Evolutionary conservation across 1,284 basidiomycete species (phyloP), one percentile per base, ranked within the genome.

Genomic region (Retiboletus flavoniger): DNA sequence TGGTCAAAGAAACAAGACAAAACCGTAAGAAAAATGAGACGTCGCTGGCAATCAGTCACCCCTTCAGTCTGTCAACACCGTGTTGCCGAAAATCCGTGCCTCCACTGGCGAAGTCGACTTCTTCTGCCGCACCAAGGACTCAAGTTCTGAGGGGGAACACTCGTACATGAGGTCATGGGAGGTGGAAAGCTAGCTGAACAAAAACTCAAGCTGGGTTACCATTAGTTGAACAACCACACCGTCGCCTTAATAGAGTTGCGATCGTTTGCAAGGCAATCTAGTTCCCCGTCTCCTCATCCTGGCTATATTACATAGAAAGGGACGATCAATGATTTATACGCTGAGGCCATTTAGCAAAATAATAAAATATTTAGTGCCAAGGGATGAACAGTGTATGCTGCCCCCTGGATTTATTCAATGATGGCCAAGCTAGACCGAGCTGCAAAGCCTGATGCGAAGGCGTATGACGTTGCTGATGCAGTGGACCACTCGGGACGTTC

Each of bases 401-500:
- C 55, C 1, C 55, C 55, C 13, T 58, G 55, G 55, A 32, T 39
- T 16, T 57, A 58, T 17, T 44, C 55, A 1, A 3, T 57, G 47
- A 53, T 57, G 55, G 45, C 55, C 44, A 57, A 57, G 28, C 44
- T 57, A 1, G 55, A 57, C 26, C 55, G 55, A 16, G 49, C 44
- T 3, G 47, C 28, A 17, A 57, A 56, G 34, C 48, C 29, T 8
- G 50, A 55, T 13, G 29, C 55, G 1, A 53, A 58, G 31, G 26
- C 55, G 1, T 57, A 57, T 7, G 55, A 57, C 49, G 39, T 57
- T 24, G 10, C 42, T 0, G 55, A 57, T 10, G 54, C 55, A 1
- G 38, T 41, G 40, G 47, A 56, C 19, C 52, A 55, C 45, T 39
- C 51, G 54, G 41, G 6, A 17, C 40, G 40, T 64, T 68, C 67